Percentiles rank a stretch among this genome's conserved stretches.
These are phyloP conservation scores for Yamadazyma taylorii DNA, from an alignment of 1,139 yeast species.

Conservation along the genomic window DNA sequence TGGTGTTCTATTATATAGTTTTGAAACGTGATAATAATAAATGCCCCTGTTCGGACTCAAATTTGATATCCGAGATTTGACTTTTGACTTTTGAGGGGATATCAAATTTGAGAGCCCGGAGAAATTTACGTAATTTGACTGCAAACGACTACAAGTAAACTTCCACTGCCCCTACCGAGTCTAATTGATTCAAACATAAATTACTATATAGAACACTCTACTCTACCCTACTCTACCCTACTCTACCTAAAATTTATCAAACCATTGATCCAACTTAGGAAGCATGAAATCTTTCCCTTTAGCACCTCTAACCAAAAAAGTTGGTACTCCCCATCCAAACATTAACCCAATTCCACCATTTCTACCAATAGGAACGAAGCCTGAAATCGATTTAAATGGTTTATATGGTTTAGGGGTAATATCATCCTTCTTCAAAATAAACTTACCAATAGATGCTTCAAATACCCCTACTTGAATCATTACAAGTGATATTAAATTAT, in stretches of 20 bases:
- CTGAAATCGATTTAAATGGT: conserved; percentile 9
- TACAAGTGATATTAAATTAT: conserved; percentile 20
- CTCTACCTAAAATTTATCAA: conserved; percentile 3
- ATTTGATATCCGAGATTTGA: too few relatives aligned
- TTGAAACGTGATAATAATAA: too few relatives aligned
- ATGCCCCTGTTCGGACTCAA: too few relatives aligned
- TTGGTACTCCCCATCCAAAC: conserved; percentile 31
- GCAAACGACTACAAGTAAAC: too few relatives aligned
- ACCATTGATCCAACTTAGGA: conserved; percentile 10
- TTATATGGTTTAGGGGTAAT: conserved; percentile 16
- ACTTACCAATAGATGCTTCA: conserved; percentile 9
- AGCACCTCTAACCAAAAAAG: conserved; percentile 25
- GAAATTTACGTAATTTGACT: too few relatives aligned
- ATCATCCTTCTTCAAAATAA: conserved; percentile 18
- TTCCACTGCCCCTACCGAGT: too few relatives aligned
- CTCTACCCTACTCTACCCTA: background rate
- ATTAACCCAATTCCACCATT: conserved; percentile 36
- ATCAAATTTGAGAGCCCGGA: too few relatives aligned
- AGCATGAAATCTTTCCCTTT: conserved; percentile 27
- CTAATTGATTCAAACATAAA: too few relatives aligned
- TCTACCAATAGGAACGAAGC: conserved; percentile 34
- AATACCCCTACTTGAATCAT: conserved; percentile 17
- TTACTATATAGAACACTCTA: background rate
- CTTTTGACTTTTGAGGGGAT: too few relatives aligned
- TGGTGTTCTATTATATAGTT: too few relatives aligned